Base-by-base conservation (phyloP, 371 early-diverging fungal species). In the Lichtheimia ramosa region DNA sequence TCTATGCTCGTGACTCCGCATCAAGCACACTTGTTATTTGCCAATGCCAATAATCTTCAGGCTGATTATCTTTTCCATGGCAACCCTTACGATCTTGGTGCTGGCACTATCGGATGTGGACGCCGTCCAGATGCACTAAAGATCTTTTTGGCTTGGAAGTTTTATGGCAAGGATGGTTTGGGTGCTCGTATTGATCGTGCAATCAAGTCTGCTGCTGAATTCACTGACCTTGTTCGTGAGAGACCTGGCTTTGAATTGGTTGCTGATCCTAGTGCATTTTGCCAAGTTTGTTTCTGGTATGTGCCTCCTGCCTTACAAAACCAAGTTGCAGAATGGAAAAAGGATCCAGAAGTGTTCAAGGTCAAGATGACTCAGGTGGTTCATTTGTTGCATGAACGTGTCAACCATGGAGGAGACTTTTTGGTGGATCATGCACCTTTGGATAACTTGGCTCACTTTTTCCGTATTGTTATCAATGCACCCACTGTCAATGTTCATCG, bases 91-190 rank as follows among this genome's bases (percentile, higher is more conserved):
- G 93, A 93, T 65, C 67, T 93, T 4, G 94, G 93, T 41, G 88
- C 92, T 54, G 91, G 89, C 13, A 89, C 93, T 0, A 64, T 94
- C 51, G 95, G 93, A 10, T 95, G 94, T 63, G 95, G 95, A 4
- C 82, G 95, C 6, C 83, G 89, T 1, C 89, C 92, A 13, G 95
- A 95, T 62, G 91, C 92, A 0, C 62, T 89, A 65, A 95, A 95
- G 60, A 57, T 95, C 62, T 95, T 89, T 77, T 58, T 95, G 61
- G 83, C 86, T 3, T 95, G 95, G 95, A 85, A 85, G 49, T 90
- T 85, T 57, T 87, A 88, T 62, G 95, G 95, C 18, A 56, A 63
- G 5, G 8, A 69, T 39, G 83, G 88, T 5, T 75, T 84, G 14
- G 68, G 71, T 4, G 43, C 18, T 8, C 75, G 90, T 4, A 74